Base-by-base conservation (phyloP, 139 green algal genomes). In the Chlamydomonas sp. region DNA sequence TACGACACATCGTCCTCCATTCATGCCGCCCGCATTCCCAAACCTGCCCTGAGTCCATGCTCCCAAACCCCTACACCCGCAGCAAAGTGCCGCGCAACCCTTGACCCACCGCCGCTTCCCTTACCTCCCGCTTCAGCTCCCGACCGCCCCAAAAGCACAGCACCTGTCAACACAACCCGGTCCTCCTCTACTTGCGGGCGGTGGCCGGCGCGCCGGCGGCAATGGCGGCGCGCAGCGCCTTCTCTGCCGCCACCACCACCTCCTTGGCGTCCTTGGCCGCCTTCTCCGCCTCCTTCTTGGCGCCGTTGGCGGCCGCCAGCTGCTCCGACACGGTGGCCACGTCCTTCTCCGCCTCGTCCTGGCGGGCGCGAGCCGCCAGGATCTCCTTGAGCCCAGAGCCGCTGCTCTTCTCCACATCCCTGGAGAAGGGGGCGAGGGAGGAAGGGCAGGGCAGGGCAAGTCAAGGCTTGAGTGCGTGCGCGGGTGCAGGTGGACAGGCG, bases 231-330 rank as follows among this genome's bases (percentile, higher is more conserved):
- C 75, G 63, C 57, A 88, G 84, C 17, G 6, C 84, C 74, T 83
- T 88, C 84, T 88, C 84, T 17, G 84, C 84, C 63, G 63, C 84
- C 84, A 83, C 84, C 63, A 88, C 75, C 4, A 61, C 71, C 6
- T 82, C 84, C 84, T 71, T 76, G 49, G 75, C 84, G 2, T 88
- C 71, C 63, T 61, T 59, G 12, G 75, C 63, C 2, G 63, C 84
- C 75, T 77, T 77, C 63, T 83, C 84, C 15, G 84, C 84, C 49
- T 83, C 75, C 75, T 77, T 77, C n/a, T 20, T 57, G 3, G 31
- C 31, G 57, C 8, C 64, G 20, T 3, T 49, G n/a, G 84, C 84
- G 7, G 49, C 63, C 2, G 72, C 63, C 17, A 88, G 84, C 84
- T 81, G 63, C 75, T 5, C 58, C 12, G 14, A 63, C 18, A 88